Evolutionary conservation across 208 protist genomes (phyloP), one percentile per base, ranked within the genome.

Genomic region (Balamuthia mandrillaris): DNA sequence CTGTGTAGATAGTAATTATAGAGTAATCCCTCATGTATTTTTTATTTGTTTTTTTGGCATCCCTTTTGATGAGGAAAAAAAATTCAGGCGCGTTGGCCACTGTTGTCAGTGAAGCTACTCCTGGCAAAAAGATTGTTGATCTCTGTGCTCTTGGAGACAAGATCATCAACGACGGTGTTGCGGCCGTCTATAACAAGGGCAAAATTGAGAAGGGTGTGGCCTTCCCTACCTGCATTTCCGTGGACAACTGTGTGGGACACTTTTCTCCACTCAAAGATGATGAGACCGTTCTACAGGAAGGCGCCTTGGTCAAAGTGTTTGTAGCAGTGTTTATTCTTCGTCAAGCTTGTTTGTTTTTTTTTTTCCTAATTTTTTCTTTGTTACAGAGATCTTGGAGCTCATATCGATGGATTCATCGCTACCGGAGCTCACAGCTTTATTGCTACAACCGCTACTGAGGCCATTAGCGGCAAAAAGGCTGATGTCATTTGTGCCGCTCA

Each of bases 191-290:
- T 89, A 93, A 88, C 65, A 91, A 93, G 66, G 47, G 42, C 79
- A 92, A 93, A 81, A 39, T 97, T 7, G 95, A 98, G 84, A 98
- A 98, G 90, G 98, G 98, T 70, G 93, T 99, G 63, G 98, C 97
- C 52, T 99, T 99, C 94, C 98, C 98, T 56, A 99, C 98, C 2
- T 99, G 97, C 91, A 91, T 99, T 72, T 98, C 96, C 29, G 92
- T 99, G 27, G 99, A 99, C 92, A 95, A 98, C 91, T 95, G 93
- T 88, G 96, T 97, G 63, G 98, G 97, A 78, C 97, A 99, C 92
- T 98, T 96, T 90, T 98, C 96, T 58, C 98, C 98, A 31, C 92
- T 96, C 14, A 75, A 85, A 60, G 92, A 79, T 39, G 96, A 98
- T 41, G 92, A 92, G 27, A 84, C 83, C 72, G 90, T 81, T 9